phyloP scores from a whole-genome alignment of 306 rosid species.

The Cucurbita pepo region DNA sequence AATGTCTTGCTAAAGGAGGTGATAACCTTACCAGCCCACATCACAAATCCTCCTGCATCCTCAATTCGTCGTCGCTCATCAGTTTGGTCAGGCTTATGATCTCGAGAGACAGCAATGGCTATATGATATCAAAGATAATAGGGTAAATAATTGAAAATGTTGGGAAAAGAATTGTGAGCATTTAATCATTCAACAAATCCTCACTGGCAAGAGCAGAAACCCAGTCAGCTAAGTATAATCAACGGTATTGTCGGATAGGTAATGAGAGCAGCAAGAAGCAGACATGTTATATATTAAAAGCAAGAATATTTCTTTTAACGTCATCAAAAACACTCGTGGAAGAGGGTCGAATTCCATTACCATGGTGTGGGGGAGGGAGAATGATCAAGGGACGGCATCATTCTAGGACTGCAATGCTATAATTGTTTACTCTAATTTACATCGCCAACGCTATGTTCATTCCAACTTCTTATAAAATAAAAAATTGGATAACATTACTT shows the following conservation, averaged over 20 bases:
- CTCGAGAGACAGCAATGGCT: conserved; percentile 96
- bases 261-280: neutral
- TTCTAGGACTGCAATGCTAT: neutral
- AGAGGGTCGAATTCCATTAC: neutral
- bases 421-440: too few species aligned
- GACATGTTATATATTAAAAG: neutral
- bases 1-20: neutral
- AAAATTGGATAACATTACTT: neutral
- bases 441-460: neutral
- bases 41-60: conserved; percentile 91
- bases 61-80: conserved; percentile 94
- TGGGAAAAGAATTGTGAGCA: neutral
- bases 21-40: conserved; percentile 70
- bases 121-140: conserved; percentile 14
- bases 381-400: neutral
- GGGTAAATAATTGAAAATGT: neutral
- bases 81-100: conserved; percentile 93
- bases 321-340: neutral
- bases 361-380: neutral
- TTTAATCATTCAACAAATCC: neutral
- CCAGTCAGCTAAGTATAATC: neutral
- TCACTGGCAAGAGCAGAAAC: neutral
- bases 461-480: neutral
- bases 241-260: neutral
- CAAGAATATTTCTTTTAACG: neutral